phyloP scores from a whole-genome alignment of 1,284 basidiomycete species.

The Inonotus hispidus region DNA sequence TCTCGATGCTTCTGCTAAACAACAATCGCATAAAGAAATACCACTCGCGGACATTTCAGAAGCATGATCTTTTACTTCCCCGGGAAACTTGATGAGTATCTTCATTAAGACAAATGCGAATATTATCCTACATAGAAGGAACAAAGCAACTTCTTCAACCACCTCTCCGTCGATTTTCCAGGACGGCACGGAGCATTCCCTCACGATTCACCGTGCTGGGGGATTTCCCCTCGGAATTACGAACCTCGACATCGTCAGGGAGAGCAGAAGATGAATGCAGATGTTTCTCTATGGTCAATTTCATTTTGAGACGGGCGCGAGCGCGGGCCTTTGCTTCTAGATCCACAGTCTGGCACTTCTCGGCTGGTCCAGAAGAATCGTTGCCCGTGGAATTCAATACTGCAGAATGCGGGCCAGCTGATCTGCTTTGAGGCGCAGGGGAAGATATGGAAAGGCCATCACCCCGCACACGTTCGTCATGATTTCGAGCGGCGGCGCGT shows the following conservation, averaged over 20 bases:
- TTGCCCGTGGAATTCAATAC: neutral
- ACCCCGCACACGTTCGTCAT: neutral
- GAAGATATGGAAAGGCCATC: neutral
- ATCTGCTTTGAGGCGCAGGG: neutral
- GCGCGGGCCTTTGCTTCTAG: conserved; percentile 10
- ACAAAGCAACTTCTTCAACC: neutral
- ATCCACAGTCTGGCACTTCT: neutral
- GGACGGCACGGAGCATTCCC: neutral
- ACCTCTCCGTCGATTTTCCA: conserved; percentile 3
- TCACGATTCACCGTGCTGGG: neutral
- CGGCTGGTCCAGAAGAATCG: neutral
- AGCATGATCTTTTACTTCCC: too few relatives aligned
- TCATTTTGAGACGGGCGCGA: conserved; percentile 8
- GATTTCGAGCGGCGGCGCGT: too few relatives aligned
- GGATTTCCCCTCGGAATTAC: neutral
- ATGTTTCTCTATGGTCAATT: conserved; percentile 12
- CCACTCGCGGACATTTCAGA: too few relatives aligned
- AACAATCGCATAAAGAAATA: too few relatives aligned
- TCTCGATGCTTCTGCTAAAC: too few relatives aligned
- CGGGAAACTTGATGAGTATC: too few relatives aligned
- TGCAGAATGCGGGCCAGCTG: neutral
- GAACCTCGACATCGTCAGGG: too few relatives aligned
- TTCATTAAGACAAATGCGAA: neutral
- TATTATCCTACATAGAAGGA: neutral
- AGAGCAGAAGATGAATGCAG: neutral